A percentile compares a stretch with the other conserved stretches of the same genome.
Evolutionary conservation across 2,329 filamentous ascomycete genomes (phyloP).

Genomic region (Nannizzia gypsea): DNA sequence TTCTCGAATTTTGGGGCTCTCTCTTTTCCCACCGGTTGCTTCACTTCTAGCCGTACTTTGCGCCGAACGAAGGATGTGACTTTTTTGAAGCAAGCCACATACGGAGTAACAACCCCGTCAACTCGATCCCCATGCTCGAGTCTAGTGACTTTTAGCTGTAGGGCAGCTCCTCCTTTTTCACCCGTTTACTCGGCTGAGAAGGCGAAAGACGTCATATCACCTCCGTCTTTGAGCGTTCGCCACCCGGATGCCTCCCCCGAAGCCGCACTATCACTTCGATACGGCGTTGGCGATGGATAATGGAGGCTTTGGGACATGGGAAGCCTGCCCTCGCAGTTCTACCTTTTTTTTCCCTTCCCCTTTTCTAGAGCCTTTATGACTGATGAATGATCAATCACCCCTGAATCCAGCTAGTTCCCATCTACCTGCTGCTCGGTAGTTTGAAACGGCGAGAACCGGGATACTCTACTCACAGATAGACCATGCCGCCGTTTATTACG

Average conservation of each 20-base stretch:
- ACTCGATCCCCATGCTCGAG: neutral
- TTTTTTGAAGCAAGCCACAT: neutral
- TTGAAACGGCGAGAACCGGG: neutral
- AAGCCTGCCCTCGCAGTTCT: neutral
- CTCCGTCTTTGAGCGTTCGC: constrained; percentile 1
- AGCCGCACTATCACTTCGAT: neutral
- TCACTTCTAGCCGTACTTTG: neutral
- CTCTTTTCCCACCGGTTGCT: neutral
- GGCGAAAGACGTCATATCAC: neutral
- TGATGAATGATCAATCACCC: constrained; percentile 1
- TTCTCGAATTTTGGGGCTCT: neutral
- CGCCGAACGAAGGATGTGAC: neutral
- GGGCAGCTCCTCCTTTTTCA: neutral
- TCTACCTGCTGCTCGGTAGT: neutral
- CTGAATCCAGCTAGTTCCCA: neutral
- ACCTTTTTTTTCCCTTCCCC: neutral
- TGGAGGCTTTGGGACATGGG: neutral
- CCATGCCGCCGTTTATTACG: neutral
- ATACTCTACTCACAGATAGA: neutral
- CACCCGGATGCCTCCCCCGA: neutral
- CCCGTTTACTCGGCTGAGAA: neutral
- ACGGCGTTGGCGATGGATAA: neutral
- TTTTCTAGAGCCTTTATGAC: too few relatives aligned
- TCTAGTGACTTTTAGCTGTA: neutral
- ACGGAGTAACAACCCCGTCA: neutral